Percentiles rank a stretch among this genome's conserved stretches.
Conservation (phyloP, 148 eudicot species). For the Nyssa sinensis region DNA sequence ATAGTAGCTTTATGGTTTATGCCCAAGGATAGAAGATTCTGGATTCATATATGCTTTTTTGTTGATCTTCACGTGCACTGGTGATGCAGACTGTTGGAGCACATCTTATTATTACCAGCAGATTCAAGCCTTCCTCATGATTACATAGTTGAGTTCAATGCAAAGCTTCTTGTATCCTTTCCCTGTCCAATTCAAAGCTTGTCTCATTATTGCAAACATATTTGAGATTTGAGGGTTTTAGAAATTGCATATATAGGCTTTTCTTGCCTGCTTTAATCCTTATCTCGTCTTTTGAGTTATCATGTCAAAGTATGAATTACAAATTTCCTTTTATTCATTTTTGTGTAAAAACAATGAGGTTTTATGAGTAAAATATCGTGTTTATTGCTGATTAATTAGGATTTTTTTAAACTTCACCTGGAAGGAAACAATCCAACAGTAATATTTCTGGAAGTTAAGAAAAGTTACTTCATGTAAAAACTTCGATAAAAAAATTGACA, state of each 20-base stretch:
- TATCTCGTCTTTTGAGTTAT: too few species aligned
- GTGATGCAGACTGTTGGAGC: constrained; percentile 60
- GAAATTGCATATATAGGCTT: background rate
- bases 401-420: background rate
- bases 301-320: too few species aligned
- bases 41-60: background rate
- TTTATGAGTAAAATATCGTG: background rate
- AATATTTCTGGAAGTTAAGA: too few species aligned
- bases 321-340: background rate
- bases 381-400: background rate
- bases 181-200: background rate
- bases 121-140: constrained; percentile 65
- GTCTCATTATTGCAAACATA: background rate
- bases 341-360: too few species aligned
- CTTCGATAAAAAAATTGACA: background rate
- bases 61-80: constrained; percentile 11
- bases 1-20: background rate
- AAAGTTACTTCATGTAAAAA: background rate
- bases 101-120: constrained; percentile 63
- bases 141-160: constrained; percentile 56
- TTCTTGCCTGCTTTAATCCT: too few species aligned
- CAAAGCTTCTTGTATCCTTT: constrained; percentile 76
- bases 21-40: background rate
- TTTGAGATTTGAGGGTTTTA: background rate
- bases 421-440: background rate